phyloP scores from a whole-genome alignment of 208 protist genomes.

The Leishmania guyanensis region DNA sequence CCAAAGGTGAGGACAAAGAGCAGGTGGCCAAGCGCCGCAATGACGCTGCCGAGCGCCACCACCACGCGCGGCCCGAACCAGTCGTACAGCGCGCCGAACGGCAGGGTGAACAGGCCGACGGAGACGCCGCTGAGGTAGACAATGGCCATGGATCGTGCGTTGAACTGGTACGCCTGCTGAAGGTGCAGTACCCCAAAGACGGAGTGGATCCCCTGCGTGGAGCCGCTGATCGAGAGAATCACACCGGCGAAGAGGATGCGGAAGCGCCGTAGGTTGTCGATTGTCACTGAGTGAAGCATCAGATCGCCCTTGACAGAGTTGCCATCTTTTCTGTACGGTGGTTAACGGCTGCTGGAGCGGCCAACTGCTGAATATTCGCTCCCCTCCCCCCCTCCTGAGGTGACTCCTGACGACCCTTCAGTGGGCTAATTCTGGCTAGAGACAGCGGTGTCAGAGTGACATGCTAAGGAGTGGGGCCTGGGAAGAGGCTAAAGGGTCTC shows the following conservation, averaged over 20 bases:
- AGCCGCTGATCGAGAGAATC: slow-evolving; percentile 34
- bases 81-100: slow-evolving; percentile 46
- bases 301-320: too few species aligned
- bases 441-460: too few species aligned
- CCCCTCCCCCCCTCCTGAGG: too few species aligned
- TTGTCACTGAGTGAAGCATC: slow-evolving; percentile 15
- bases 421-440: too few species aligned
- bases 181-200: slow-evolving; percentile 42
- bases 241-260: slow-evolving; percentile 41
- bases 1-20: slow-evolving; percentile 48
- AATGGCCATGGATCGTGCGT: slow-evolving; percentile 23
- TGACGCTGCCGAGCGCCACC: slow-evolving; percentile 20
- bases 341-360: too few species aligned
- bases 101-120: slow-evolving; percentile 26
- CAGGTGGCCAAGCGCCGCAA: slow-evolving; percentile 34
- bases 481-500: too few species aligned
- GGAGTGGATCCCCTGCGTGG: slow-evolving; percentile 30
- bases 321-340: too few species aligned
- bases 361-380: too few species aligned
- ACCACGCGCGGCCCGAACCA: slow-evolving; percentile 34
- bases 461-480: too few species aligned
- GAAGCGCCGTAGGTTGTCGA: slow-evolving; percentile 43
- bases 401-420: too few species aligned
- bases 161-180: slow-evolving; percentile 32
- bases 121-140: slow-evolving; percentile 35